A percentile compares a stretch with the other conserved stretches of the same genome.
These are phyloP conservation scores for Sphaerobolus stellatus DNA, from an alignment of 1,284 basidiomycete species.

Conservation along the genomic window DNA sequence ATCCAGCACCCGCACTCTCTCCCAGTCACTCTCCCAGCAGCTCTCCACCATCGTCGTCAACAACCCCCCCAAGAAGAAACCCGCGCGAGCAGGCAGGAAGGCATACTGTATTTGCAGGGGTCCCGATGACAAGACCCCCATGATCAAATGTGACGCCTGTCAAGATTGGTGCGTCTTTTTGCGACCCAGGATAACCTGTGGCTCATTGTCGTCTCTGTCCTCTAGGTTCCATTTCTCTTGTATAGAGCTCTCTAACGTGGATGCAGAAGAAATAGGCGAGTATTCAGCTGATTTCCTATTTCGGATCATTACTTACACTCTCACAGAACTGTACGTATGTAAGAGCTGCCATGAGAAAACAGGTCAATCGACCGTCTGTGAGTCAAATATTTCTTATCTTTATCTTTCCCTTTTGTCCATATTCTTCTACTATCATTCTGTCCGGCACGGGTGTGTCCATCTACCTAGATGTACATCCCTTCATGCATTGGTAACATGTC, in stretches of 20 bases:
- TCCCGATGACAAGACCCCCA: conserved; percentile 74
- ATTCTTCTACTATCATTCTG: conserved; percentile 33
- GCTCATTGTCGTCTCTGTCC: conserved; percentile 6
- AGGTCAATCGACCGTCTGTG: conserved; percentile 71
- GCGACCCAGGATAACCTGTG: conserved; percentile 1
- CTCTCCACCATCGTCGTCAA: too few species aligned
- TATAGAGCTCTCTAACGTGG: conserved; percentile 54
- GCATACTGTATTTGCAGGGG: conserved; percentile 59
- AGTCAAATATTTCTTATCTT: conserved; percentile 48
- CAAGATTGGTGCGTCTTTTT: conserved; percentile 61
- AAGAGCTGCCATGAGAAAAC: conserved; percentile 63
- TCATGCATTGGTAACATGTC: conserved; percentile 5
- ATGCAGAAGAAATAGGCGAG: conserved; percentile 76
- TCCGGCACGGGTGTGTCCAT: conserved; percentile 6
- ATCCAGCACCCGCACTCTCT: not conserved
- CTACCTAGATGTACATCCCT: conserved; percentile 3
- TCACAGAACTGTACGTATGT: conserved; percentile 67
- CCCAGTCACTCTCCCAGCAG: not conserved
- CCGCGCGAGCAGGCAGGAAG: conserved; percentile 25
- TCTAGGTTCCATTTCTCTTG: conserved; percentile 76
- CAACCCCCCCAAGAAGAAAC: too few species aligned
- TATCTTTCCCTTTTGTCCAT: conserved; percentile 26
- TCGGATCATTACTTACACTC: conserved; percentile 12
- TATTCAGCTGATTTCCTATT: conserved; percentile 21
- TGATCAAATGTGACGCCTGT: conserved; percentile 75